Conservation (phyloP, 1,284 basidiomycete species). For the Laetiporus sulphureus region DNA sequence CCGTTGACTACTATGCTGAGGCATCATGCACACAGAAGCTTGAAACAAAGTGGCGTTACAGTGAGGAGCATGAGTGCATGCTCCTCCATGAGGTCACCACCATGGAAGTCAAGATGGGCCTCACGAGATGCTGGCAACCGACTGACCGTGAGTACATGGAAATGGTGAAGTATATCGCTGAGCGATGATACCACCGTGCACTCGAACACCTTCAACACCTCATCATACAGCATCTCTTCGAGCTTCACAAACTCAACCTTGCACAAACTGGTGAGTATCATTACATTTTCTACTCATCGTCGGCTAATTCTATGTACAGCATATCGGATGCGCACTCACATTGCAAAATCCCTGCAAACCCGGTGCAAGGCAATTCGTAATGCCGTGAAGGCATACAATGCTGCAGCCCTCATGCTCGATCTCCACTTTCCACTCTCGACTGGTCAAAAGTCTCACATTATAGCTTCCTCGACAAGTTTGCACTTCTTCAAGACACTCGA, state of each 20-base stretch:
- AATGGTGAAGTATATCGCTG: slow-evolving; percentile 10
- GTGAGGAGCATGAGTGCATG: slow-evolving; percentile 2
- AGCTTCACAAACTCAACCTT: slow-evolving; percentile 24
- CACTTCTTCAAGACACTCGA: slow-evolving; percentile 24
- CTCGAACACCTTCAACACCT: slow-evolving; percentile 22
- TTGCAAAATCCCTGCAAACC: slow-evolving; percentile 20
- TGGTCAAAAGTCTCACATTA: slow-evolving; percentile 26
- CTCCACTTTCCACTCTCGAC: slow-evolving; percentile 24
- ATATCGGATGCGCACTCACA: slow-evolving; percentile 15
- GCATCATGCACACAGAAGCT: slow-evolving; percentile 7
- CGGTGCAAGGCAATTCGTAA: slow-evolving; percentile 18
- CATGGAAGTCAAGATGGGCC: slow-evolving; percentile 17
- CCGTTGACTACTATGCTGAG: slow-evolving; percentile 3
- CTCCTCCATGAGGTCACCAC: slow-evolving; percentile 8
- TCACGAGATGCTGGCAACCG: slow-evolving; percentile 17
- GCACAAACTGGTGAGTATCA: slow-evolving; percentile 15
- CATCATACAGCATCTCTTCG: slow-evolving; percentile 23
- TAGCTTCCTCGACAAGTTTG: slow-evolving; percentile 29
- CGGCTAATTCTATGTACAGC: slow-evolving; percentile 1
- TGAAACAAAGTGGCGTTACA: slow-evolving; percentile 5
- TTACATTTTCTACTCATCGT: neutral
- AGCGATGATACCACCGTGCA: slow-evolving; percentile 17
- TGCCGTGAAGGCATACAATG: slow-evolving; percentile 22
- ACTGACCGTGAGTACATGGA: neutral
- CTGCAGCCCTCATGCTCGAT: slow-evolving; percentile 14